Evolutionary conservation across 2,329 filamentous ascomycete species (phyloP).

Genomic region (Pestalotiopsis sp.): DNA sequence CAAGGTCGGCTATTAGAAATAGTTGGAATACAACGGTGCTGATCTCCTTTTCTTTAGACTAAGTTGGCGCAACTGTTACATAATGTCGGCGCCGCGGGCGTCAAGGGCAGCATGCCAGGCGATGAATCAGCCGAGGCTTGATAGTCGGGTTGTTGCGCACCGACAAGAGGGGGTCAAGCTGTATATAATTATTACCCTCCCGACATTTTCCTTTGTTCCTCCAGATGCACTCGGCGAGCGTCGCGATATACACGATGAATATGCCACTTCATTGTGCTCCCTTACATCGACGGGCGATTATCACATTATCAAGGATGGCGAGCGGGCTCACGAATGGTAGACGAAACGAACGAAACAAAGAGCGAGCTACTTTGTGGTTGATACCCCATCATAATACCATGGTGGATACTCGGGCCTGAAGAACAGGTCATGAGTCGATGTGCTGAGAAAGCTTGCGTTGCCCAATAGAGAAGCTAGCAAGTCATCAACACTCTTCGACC

Average conservation of each 20-base stretch:
- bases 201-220: neutral
- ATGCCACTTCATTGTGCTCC: neutral
- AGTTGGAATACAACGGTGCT: neutral
- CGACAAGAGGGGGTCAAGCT: neutral
- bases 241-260: neutral
- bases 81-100: neutral
- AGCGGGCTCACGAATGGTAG: neutral
- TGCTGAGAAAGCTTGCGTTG: slow-evolving; percentile 10
- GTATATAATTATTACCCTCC: neutral
- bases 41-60: neutral
- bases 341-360: neutral
- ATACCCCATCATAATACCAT: neutral
- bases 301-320: neutral
- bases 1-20: slow-evolving; percentile 51
- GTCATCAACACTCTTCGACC: slow-evolving; percentile 11
- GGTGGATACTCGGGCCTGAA: slow-evolving; percentile 8
- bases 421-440: slow-evolving; percentile 10
- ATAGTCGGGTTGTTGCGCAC: neutral
- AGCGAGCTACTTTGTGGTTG: slow-evolving; percentile 4
- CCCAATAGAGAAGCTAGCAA: slow-evolving; percentile 7
- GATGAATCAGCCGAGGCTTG: neutral
- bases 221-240: neutral
- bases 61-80: neutral
- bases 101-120: neutral
- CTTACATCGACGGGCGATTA: neutral